Evolutionary conservation across 495 filamentous ascomycete genomes (phyloP), one percentile per base, ranked within the genome.

Genomic region (Aspergillus bertholletiae): DNA sequence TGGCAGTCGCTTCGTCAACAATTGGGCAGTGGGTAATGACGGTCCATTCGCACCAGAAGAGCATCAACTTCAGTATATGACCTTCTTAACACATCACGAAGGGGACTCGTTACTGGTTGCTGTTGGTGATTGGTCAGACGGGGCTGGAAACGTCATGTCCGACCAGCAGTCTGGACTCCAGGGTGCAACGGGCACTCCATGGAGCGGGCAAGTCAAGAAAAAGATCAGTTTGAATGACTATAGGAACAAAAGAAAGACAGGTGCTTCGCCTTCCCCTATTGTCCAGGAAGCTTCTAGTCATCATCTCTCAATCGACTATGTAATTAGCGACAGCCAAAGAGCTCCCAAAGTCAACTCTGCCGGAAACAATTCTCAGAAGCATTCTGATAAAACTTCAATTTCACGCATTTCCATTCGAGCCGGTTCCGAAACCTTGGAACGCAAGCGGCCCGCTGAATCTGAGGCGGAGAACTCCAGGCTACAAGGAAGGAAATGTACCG

Each of bases 41-140:
- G 72, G 72, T 9, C 76, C 73, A 17, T 82, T 82, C 53, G 58
- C 60, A 26, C 58, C 60, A 26, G 70, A 79, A 46, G 79, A 82
- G 65, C 71, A 80, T 47, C 67, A 76, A 61, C 69, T 82, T 50
- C 79, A 82, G 51, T 82, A 80, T 49, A 74, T 79, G 71, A 82
- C 78, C 37, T 82, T 80, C 54, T 61, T 78, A 53, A 70, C 73
- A n/a, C 74, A 80, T 53, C 66, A 74, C 63, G 63, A 74, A 53
- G 65, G 64, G 28, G 76, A 81, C 55, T 75, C 74, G 2, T 59
- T 82, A 46, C 60, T 80, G 43, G 64, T 70, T 41, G 72, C 75
- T 17, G 69, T 78, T 50, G 79, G 79, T 27, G 75, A 78, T 54
- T 82, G 79, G 79, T 78, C 78, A 18, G 77, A 80, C 61, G 74